These are phyloP conservation scores for Guyanaporus albipodus DNA, from an alignment of 768 basidiomycete genomes.

Conservation along the genomic window DNA sequence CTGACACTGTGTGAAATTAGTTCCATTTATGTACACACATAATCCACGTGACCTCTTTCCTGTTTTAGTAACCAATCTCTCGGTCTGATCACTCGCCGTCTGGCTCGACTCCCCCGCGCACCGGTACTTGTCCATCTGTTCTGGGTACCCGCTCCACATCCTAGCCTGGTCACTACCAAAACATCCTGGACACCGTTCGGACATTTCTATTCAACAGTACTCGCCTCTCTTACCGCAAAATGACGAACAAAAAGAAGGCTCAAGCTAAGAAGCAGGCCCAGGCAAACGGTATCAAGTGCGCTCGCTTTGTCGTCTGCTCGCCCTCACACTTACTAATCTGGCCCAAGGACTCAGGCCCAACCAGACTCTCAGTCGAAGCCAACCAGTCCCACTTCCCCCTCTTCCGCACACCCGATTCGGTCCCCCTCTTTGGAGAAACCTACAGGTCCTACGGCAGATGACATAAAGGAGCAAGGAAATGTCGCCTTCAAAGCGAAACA, in stretches of 20 bases:
- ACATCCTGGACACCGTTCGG: conserved; percentile 11
- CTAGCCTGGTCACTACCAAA: not conserved
- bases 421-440: conserved; percentile 16
- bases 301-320: not conserved
- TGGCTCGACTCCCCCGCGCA: no score
- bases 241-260: conserved; percentile 32
- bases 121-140: no score
- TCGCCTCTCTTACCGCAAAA: conserved; percentile 8
- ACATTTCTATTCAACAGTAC: not conserved
- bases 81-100: conserved; percentile 6
- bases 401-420: conserved; percentile 5
- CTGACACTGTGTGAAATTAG: conserved; percentile 3
- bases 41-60: conserved; percentile 10
- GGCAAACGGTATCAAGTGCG: conserved; percentile 26
- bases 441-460: conserved; percentile 40
- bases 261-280: conserved; percentile 28
- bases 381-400: conserved; percentile 18
- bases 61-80: conserved; percentile 6
- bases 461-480: conserved; percentile 77
- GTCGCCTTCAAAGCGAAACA: conserved; percentile 61
- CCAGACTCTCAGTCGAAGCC: conserved; percentile 6
- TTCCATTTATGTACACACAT: conserved; percentile 2
- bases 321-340: conserved; percentile 5
- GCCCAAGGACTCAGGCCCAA: conserved; percentile 15
- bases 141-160: no score